A percentile compares a stretch with the other conserved stretches of the same genome.
Conservation (phyloP, 140 eudicot genomes). For the Cichorium intybus region DNA sequence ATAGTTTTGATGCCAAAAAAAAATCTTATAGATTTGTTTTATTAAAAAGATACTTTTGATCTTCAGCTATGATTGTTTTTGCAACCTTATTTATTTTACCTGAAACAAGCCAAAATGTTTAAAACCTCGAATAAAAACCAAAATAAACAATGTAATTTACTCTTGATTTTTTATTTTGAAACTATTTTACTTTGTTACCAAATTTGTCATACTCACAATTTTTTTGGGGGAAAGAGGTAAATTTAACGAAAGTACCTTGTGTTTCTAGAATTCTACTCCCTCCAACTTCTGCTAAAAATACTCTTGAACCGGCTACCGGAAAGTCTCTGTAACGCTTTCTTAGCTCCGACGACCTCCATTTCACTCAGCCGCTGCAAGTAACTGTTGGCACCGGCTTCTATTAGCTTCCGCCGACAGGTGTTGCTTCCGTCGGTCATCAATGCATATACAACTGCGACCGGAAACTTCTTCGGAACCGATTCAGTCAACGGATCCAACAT, state of each 20-base stretch:
- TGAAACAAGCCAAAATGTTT: too few species aligned
- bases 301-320: conserved; percentile 64
- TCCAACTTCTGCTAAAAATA: conserved; percentile 67
- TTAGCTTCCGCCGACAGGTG: conserved; percentile 67
- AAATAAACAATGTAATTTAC: too few species aligned
- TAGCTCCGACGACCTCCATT: conserved; percentile 78
- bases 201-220: background rate
- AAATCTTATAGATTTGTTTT: too few species aligned
- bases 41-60: too few species aligned
- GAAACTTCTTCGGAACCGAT: conserved; percentile 56
- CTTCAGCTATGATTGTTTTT: too few species aligned
- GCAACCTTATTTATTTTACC: too few species aligned
- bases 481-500: conserved; percentile 77
- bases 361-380: conserved; percentile 60
- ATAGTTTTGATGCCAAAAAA: too few species aligned
- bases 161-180: too few species aligned
- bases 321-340: conserved; percentile 75
- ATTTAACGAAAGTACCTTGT: background rate
- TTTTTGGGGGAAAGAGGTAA: too few species aligned
- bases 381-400: conserved; percentile 60
- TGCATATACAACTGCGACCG: conserved; percentile 64
- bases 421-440: conserved; percentile 74
- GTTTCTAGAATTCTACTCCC: conserved; percentile 50
- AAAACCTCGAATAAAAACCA: too few species aligned
- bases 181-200: too few species aligned